Evolutionary conservation across 108 stramenopile genomes (phyloP).

Genomic region (Asterionellopsis glacialis): DNA sequence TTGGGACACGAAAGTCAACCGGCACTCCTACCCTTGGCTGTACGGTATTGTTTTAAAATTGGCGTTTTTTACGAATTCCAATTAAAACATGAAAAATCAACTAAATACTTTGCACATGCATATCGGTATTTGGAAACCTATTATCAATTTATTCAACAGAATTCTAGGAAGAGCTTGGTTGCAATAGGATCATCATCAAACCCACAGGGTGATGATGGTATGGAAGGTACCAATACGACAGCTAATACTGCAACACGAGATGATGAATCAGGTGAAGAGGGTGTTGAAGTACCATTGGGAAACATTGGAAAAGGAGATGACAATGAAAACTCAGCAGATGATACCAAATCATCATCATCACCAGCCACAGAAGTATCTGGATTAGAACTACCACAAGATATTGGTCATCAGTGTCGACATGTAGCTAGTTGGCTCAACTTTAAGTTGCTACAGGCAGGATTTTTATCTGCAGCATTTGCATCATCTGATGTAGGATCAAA

Average conservation of each 20-base stretch:
- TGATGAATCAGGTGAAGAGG: conserved; percentile 11
- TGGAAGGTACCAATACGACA: background rate
- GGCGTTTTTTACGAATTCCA: conserved; percentile 65
- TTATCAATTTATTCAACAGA: conserved; percentile 27
- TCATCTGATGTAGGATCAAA: conserved; percentile 12
- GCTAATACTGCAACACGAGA: background rate
- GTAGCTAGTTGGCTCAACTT: conserved; percentile 68
- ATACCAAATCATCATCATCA: no score
- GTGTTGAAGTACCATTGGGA: conserved; percentile 34
- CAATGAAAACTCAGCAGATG: background rate
- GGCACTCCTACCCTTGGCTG: conserved; percentile 35
- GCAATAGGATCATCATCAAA: background rate
- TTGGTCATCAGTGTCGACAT: conserved; percentile 65
- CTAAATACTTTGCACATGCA: conserved; percentile 44
- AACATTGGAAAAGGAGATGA: background rate
- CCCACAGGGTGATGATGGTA: conserved; percentile 4
- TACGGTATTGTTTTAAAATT: conserved; percentile 65
- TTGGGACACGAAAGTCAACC: conserved; percentile 22
- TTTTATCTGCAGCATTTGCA: conserved; percentile 24
- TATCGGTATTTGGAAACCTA: conserved; percentile 39
- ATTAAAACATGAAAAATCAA: conserved; percentile 38
- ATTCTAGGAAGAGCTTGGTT: background rate
- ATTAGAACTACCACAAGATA: conserved; percentile 31
- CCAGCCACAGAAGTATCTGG: background rate
- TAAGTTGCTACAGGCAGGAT: conserved; percentile 50